Evolutionary conservation across 257 asterid genomes (phyloP), one percentile per base, ranked within the genome.

Genomic region (Thymus mandschuricus): DNA sequence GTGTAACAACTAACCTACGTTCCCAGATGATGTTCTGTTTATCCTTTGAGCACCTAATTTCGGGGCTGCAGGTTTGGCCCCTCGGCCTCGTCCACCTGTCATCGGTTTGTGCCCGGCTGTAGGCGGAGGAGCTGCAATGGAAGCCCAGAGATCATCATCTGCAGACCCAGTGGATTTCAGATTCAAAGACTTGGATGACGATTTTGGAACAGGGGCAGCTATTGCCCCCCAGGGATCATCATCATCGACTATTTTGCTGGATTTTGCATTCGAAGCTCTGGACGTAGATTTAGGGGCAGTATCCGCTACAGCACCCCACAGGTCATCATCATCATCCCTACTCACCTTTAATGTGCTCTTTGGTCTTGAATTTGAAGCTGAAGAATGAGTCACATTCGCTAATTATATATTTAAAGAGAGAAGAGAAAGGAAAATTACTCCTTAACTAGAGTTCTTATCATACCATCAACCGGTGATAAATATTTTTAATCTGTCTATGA

Each of bases 121-220:
- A 6, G 97, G 97, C 15, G 88, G 72, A 69, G 97, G 96, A 34
- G 96, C 96, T 11, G 95, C 97, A 72, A 92, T 87, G 9, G 97
- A 83, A 15, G 92, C 93, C 97, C 97, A 92, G 31, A 90, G 96
- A 61, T 92, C 96, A 10, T 85, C 93, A 69, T 80, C 90, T 35
- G 74, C 88, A 1, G 92, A 64, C 8, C 70, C 82, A 66, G 78
- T 63, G 33, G 88, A 69, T 80, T 78, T 91, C 77, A 82, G 69
- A 35, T 72, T 78, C 73, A 78, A 60, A 11, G 87, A 71, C 78
- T 77, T 86, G 64, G 82, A 68, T 64, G 93, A 80, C 5, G 87
- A 41, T 72, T 79, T 86, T 13, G 95, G 93, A 79, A 79, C 81
- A 5, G 91, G 92, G 55, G 93, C 87, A 51, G 92, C 79, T 46